Evolutionary conservation across 768 basidiomycete genomes (phyloP), one percentile per base, ranked within the genome.

Genomic region (Suillus hirtellus): DNA sequence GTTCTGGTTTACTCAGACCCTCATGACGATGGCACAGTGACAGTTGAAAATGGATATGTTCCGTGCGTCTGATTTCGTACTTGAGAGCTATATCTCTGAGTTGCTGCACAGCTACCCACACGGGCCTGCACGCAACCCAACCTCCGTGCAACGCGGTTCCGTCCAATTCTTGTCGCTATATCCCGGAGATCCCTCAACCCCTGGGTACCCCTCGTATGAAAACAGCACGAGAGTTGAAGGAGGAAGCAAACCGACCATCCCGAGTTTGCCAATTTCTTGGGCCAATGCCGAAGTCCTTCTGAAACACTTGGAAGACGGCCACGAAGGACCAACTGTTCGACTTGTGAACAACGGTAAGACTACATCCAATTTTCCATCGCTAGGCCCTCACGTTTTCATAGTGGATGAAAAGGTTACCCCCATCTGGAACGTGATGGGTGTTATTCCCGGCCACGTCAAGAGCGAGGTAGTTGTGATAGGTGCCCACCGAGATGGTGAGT

Each of bases 401-500:
- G 82, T 87, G 40, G 79, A 84, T 53, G 81, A 81, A 59, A 78
- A 80, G 67, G 81, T 89, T 31, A 89, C 82, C 24, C 86, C 88
- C 8, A 88, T 89, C 60, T 90, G 88, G 88, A 91, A 90, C 77
- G 80, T 81, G 11, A 85, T 86, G 78, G 85, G 80, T 40, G 78
- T 85, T 34, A 86, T 90, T 55, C 88, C 88, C 2, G 89, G 89
- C 0, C 80, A 82, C 61, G 79, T 89, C 65, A 78, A 77, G 63
- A 86, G 88, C 67, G 89, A 92, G 70, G 81, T 89, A 9, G 81
- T 92, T 47, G 73, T 92, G 12, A 65, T 92, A 37, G 90, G 90
- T 9, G 88, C 86, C 67, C 90, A 92, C 72, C 79, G 89, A n/a
- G 89, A 90, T 77, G 87, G 86, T 80, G 61, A 66, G 80, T 69